These are phyloP conservation scores for Colletotrichum sp. DNA, from an alignment of 2,329 filamentous ascomycete species.

Conservation along the genomic window DNA sequence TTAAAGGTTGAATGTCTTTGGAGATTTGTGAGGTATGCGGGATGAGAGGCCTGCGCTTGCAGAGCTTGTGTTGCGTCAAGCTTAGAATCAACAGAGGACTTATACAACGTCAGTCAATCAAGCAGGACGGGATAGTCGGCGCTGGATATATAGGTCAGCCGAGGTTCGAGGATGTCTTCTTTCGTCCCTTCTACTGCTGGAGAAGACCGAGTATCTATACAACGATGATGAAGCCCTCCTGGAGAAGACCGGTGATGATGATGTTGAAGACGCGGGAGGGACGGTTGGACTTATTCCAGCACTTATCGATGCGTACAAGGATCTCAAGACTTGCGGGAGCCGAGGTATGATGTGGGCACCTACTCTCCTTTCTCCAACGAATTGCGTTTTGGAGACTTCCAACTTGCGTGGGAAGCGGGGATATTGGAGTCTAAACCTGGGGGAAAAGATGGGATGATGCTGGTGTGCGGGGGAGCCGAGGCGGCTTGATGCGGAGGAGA, in stretches of 20 bases:
- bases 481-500: background rate
- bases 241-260: background rate
- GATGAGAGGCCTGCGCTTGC: no score
- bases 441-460: background rate
- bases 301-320: background rate
- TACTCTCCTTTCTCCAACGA: background rate
- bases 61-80: no score
- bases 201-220: background rate
- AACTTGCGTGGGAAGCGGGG: background rate
- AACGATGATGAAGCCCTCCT: rapidly evolving
- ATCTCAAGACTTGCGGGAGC: background rate
- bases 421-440: background rate
- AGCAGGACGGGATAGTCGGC: background rate
- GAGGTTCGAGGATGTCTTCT: background rate
- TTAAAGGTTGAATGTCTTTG: no score
- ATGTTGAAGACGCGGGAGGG: background rate
- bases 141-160: background rate
- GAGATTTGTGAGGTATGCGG: no score
- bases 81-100: background rate
- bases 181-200: background rate
- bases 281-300: background rate
- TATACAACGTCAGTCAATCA: background rate
- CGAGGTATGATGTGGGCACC: background rate
- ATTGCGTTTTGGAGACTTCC: background rate
- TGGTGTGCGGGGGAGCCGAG: background rate